Base-by-base conservation (phyloP, 257 asterid genomes). In the Verbascum thapsus region DNA sequence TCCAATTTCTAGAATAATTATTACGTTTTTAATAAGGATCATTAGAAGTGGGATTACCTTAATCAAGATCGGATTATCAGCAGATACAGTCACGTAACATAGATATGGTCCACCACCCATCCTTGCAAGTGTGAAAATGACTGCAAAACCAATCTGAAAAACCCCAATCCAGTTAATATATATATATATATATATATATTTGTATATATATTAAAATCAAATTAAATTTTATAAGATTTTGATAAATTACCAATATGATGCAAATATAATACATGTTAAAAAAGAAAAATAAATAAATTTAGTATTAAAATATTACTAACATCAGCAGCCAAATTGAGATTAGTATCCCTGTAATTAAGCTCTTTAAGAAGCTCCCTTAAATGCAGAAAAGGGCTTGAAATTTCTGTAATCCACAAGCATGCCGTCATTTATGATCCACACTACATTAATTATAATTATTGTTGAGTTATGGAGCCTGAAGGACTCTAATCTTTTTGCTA, bases 351-450 rank as follows among this genome's bases (percentile, higher is more conserved):
- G 52, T 81, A 82, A 9, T 95, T 95, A 52, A 90, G 66, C 76
- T 92, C 97, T 67, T 90, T 94, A 37, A 94, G 96, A 61, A 90
- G 69, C 80, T 83, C 97, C 76, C 99, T 87, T 42, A 74, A 42
- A 77, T 94, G 99, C 15, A 94, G 81, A 17, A 85, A 81, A 64
- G 99, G 97, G 68, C 95, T 89, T 0, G 99, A 94, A 17, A 83
- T 59, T 67, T 94, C 99, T 59, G 99, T 85, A 7, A 94, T 71
- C 86, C 86, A 84, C 68, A 94, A 48, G 34, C 86, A 74, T 49
- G 85, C 94, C 66, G 87, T 92, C 95, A 94, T 79, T 69, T 94
- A 97, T 63, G 97, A 79, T 60, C 95, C 97, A 74, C 95, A 82
- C 99, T 89, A 45, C 74, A 68, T 6, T 19, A 17, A 16, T 54